Conservation (phyloP, 1,139 yeast species). For the Pichia sp. region DNA sequence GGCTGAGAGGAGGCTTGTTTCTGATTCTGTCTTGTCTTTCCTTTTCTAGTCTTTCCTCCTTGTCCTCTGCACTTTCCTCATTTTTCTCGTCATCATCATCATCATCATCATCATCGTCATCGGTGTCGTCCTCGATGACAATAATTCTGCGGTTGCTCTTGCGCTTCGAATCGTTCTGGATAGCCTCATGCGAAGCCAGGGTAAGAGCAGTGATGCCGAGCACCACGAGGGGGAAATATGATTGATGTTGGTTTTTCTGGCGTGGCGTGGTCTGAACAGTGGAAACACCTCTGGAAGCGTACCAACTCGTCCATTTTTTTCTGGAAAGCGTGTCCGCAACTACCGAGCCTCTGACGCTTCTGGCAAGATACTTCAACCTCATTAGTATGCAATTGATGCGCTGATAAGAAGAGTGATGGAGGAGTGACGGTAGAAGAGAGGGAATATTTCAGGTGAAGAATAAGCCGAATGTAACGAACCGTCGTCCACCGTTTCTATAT, state of each 20-base stretch:
- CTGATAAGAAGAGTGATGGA: not conserved
- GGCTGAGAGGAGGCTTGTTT: slow-evolving; percentile 34
- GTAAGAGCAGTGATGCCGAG: not conserved
- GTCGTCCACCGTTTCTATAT: not conserved
- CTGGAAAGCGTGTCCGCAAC: not conserved
- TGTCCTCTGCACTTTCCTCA: slow-evolving; percentile 27
- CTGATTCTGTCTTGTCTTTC: slow-evolving; percentile 24
- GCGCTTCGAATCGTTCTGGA: slow-evolving; percentile 23
- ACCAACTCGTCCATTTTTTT: not conserved
- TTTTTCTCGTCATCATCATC: slow-evolving; percentile 29
- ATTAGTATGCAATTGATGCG: not conserved
- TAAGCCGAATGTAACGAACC: too few relatives aligned
- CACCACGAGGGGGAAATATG: not conserved
- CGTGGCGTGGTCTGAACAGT: not conserved
- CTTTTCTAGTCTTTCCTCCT: slow-evolving; percentile 25
- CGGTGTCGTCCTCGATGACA: slow-evolving; percentile 24
- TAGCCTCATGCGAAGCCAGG: not conserved
- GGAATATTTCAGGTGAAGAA: too few relatives aligned
- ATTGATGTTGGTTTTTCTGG: not conserved
- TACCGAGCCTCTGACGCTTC: not conserved
- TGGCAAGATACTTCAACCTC: not conserved
- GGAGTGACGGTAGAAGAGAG: not conserved
- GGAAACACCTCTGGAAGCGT: not conserved
- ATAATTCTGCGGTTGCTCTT: slow-evolving; percentile 21
- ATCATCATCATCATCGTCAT: slow-evolving; percentile 15